Base-by-base conservation (phyloP, 257 asterid species). In the Lavandula angustifolia region DNA sequence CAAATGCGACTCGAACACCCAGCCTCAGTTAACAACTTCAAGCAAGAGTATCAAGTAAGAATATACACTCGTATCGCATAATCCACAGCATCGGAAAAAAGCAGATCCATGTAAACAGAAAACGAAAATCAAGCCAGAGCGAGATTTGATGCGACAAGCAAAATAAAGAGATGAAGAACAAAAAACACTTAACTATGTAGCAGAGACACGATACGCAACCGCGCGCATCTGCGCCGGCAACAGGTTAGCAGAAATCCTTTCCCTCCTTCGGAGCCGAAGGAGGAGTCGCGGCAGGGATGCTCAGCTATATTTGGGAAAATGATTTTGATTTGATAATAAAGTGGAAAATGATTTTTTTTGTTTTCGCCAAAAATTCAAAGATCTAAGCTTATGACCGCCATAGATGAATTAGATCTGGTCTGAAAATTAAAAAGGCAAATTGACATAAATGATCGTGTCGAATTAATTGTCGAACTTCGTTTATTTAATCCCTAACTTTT, bases 331-430 rank as follows among this genome's bases (percentile, higher is more conserved):
- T 43, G 54, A 37, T 22, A 47, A 31, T 16, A 4, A 34, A 50
- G 13, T 37, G 22, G 65, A 48, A 67, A 22, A 9, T 35, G 14
- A 33, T 41, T 11, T 5, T 2, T 8, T 11, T 73, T n/a, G n/a
- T 40, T 37, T 29, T 12, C 53, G 4, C 60, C 32, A 22, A 22
- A 22, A 53, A 34, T 35, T 47, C 50, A 58, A 44, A 8, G 60
- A 50, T 70, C 66, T 42, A n/a, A 62, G 16, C 11, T 31, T 7
- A 22, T 4, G 41, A 33, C 42, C 43, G 51, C 59, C 59, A 55
- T 56, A 64, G 67, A 64, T 38, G 34, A 27, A 34, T 3, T 47
- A 71, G 71, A 58, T 68, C 54, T 47, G 69, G 60, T 47, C 63
- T 9, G 1, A 14, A 35, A 29, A 47, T 17, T 47, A 2, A 2